Evolutionary conservation across 1,139 yeast species (phyloP).

Genomic region (Candida sp.): DNA sequence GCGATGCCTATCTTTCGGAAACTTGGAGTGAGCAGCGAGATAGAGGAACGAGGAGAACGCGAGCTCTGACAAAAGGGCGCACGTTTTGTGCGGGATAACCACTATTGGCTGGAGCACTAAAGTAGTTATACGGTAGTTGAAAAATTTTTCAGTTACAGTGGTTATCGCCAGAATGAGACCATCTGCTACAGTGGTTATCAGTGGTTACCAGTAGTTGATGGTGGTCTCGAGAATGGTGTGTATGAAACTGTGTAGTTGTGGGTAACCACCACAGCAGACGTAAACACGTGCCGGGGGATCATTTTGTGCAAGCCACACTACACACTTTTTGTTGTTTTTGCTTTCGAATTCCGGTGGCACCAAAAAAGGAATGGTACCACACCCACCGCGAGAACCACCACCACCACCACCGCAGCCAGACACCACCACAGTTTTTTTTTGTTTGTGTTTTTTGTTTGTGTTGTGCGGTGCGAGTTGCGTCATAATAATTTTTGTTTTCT

Average conservation of each 20-base stretch:
- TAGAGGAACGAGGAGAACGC: no score
- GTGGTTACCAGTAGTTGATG: neutral
- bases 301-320: conserved; percentile 1
- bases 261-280: neutral
- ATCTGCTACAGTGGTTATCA: neutral
- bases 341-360: neutral
- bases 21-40: no score
- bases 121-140: neutral
- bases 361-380: neutral
- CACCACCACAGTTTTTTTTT: neutral
- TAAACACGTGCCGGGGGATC: neutral
- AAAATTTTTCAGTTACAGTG: neutral
- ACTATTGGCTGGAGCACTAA: neutral
- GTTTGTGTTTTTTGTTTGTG: neutral
- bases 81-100: neutral
- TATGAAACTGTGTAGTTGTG: neutral
- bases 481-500: neutral
- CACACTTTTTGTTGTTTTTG: neutral
- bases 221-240: neutral
- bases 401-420: no score
- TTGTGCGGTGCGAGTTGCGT: neutral
- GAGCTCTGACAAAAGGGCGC: neutral
- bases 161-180: neutral
- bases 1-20: no score
- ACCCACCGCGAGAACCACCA: neutral